A percentile compares a stretch with the other conserved stretches of the same genome.
phyloP scores from a whole-genome alignment of 2,329 filamentous ascomycete species.

The Ceratocystis colombiana region DNA sequence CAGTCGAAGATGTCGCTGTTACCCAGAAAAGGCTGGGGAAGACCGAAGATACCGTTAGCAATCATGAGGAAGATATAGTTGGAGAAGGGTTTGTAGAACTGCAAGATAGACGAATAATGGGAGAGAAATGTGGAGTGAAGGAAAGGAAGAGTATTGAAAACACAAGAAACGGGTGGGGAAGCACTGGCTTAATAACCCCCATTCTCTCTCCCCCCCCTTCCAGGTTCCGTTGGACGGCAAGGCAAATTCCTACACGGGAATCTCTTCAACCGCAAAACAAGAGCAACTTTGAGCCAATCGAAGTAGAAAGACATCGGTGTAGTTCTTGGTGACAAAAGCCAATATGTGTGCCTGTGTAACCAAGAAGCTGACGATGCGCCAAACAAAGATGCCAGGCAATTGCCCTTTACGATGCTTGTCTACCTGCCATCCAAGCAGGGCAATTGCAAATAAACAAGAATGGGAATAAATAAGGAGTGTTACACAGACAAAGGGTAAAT shows the following conservation, averaged over 20 bases:
- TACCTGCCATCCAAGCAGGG: not conserved
- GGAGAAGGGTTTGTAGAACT: not conserved
- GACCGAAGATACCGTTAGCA: slow-evolving; percentile 10
- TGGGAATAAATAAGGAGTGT: not conserved
- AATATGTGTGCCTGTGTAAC: slow-evolving; percentile 5
- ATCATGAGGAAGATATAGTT: not conserved
- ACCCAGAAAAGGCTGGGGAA: slow-evolving; percentile 35
- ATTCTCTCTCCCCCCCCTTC: not conserved
- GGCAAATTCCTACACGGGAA: not conserved
- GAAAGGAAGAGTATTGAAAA: not conserved
- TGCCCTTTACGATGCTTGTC: not conserved
- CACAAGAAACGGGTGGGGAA: not conserved
- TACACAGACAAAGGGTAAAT: not conserved
- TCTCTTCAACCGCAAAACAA: not conserved
- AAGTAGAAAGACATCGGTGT: not conserved
- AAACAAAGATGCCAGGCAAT: not conserved
- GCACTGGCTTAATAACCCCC: not conserved
- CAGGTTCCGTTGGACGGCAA: not conserved
- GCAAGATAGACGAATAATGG: not conserved
- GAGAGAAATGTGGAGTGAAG: not conserved
- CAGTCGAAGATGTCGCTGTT: slow-evolving; percentile 69
- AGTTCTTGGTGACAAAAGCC: not conserved
- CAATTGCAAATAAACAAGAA: not conserved
- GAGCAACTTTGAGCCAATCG: not conserved
- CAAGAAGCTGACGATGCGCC: not conserved